Evolutionary conservation across 1,284 basidiomycete species (phyloP).

Genomic region (Stygiomarasmius scandens): DNA sequence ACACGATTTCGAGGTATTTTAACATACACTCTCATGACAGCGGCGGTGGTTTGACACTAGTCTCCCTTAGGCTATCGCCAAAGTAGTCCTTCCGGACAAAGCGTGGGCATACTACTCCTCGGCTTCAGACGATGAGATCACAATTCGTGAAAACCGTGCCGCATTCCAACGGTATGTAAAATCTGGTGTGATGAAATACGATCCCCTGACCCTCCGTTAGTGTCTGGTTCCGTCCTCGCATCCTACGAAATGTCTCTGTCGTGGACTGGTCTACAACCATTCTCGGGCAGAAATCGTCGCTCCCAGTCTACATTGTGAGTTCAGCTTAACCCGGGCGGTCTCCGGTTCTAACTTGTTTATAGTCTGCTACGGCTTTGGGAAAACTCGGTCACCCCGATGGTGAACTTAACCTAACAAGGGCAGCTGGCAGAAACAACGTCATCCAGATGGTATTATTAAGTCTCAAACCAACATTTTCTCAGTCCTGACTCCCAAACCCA

Average conservation of each 20-base stretch:
- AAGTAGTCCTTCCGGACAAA: conserved; percentile 72
- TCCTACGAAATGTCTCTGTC: conserved; percentile 80
- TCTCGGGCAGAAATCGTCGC: conserved; percentile 68
- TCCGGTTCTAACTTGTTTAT: background rate
- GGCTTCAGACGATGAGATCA: conserved; percentile 89
- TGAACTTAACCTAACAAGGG: conserved; percentile 85
- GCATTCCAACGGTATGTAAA: conserved; percentile 76
- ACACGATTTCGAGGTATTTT: conserved; percentile 84
- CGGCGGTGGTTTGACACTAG: background rate
- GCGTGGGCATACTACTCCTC: conserved; percentile 92
- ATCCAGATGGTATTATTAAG: conserved; percentile 82
- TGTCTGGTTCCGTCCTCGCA: conserved; percentile 92
- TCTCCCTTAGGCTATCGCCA: conserved; percentile 63
- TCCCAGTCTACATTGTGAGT: conserved; percentile 80
- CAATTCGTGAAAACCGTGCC: conserved; percentile 83
- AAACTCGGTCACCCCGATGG: conserved; percentile 95
- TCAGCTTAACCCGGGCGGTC: background rate
- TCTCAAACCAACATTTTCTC: background rate
- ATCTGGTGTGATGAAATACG: background rate
- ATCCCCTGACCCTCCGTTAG: conserved; percentile 37
- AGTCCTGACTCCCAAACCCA: conserved; percentile 29
- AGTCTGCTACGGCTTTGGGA: conserved; percentile 80
- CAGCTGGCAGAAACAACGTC: conserved; percentile 76
- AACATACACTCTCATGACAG: no score
- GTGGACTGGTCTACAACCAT: conserved; percentile 87